phyloP scores from a whole-genome alignment of 2,329 filamentous ascomycete genomes.

The Cadophora sp. region DNA sequence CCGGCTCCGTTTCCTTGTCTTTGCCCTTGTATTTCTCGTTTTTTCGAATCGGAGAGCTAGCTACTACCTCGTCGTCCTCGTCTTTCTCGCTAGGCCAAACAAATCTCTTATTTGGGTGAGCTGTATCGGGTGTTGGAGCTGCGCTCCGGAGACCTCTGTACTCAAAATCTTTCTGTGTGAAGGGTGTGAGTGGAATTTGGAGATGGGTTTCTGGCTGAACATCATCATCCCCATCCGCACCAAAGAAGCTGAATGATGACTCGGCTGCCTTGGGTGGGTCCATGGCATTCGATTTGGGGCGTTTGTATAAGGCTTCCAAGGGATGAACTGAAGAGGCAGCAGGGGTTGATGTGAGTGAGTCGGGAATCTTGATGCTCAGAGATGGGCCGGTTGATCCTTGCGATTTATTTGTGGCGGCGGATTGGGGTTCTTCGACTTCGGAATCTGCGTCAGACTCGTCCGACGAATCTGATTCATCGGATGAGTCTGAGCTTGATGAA shows the following conservation, averaged over 20 bases:
- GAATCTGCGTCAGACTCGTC: slow-evolving; percentile 30
- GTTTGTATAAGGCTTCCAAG: slow-evolving; percentile 91
- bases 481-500: slow-evolving; percentile 23
- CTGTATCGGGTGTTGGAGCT: slow-evolving; percentile 94
- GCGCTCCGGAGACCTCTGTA: slow-evolving; percentile 80
- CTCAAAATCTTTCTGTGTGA: slow-evolving; percentile 79
- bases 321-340: slow-evolving; percentile 69
- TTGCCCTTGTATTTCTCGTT: slow-evolving; percentile 31
- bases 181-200: slow-evolving; percentile 78
- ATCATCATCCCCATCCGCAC: slow-evolving; percentile 55
- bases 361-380: slow-evolving; percentile 58
- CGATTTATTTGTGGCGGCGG: slow-evolving; percentile 33
- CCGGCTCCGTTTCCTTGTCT: slow-evolving; percentile 39
- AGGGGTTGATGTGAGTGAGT: slow-evolving; percentile 53
- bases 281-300: slow-evolving; percentile 56
- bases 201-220: slow-evolving; percentile 54
- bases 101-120: slow-evolving; percentile 72
- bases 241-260: slow-evolving; percentile 82
- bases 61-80: slow-evolving; percentile 49
- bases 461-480: slow-evolving; percentile 23
- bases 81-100: slow-evolving; percentile 58
- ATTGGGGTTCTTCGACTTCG: slow-evolving; percentile 30
- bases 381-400: slow-evolving; percentile 57
- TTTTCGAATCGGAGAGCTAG: slow-evolving; percentile 31
- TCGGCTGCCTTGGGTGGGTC: slow-evolving; percentile 53